Conservation (phyloP, 192 early-diverging fungal species). For the Chytriomyces sp. region DNA sequence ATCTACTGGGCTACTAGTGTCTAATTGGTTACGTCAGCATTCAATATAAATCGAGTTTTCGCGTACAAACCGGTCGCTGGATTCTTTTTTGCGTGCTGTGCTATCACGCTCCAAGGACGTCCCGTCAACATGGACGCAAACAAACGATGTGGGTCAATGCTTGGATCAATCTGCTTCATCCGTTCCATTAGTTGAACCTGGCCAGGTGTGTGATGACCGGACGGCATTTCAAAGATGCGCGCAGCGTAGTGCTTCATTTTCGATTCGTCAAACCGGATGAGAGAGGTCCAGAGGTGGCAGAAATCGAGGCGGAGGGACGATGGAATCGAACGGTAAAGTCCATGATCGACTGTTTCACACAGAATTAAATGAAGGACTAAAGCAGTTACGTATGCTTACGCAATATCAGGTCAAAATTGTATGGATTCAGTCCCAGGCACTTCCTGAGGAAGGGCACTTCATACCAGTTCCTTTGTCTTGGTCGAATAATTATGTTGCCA, state of each 20-base stretch:
- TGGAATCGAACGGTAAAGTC: conserved; percentile 80
- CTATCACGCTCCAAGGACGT: conserved; percentile 76
- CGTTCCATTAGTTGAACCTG: background rate
- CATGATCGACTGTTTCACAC: conserved; percentile 62
- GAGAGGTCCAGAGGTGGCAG: conserved; percentile 83
- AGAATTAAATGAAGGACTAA: background rate
- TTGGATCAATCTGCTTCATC: background rate
- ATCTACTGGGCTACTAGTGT: background rate
- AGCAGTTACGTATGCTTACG: conserved; percentile 7
- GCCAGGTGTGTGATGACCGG: background rate
- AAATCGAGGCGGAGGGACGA: conserved; percentile 78
- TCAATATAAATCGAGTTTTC: background rate
- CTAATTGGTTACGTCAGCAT: background rate
- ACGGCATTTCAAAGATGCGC: conserved; percentile 47
- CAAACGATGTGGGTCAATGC: conserved; percentile 76
- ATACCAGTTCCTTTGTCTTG: conserved; percentile 22
- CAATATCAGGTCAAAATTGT: conserved; percentile 87
- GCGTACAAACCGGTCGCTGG: background rate
- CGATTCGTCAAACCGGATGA: conserved; percentile 75
- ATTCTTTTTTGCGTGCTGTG: conserved; percentile 18
- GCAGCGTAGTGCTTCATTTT: conserved; percentile 70
- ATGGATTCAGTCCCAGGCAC: conserved; percentile 15
- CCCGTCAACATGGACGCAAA: conserved; percentile 91
- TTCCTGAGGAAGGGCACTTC: conserved; percentile 30
- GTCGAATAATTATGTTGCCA: conserved; percentile 70